Evolutionary conservation across 345 rosid genomes (phyloP).

Genomic region (Trapa incisa): DNA sequence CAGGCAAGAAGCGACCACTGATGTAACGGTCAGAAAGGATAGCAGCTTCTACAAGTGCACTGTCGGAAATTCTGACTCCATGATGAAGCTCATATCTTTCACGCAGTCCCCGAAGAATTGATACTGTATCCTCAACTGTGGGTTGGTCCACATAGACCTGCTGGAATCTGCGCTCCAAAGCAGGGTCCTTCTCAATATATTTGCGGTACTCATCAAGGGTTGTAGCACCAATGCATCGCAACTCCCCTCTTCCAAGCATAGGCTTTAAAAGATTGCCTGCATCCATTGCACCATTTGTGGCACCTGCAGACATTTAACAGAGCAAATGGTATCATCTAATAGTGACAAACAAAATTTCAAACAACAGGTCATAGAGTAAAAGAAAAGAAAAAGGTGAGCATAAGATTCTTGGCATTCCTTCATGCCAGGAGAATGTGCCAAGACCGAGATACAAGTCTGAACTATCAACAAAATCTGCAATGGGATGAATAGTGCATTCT

Average conservation of each 20-base stretch:
- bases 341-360: not conserved
- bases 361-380: not conserved
- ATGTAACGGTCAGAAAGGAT: conserved; percentile 93
- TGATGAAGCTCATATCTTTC: conserved; percentile 99
- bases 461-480: too few relatives aligned
- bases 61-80: conserved; percentile 92
- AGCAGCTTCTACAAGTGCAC: conserved; percentile 98
- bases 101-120: conserved; percentile 87
- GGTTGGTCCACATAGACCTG: conserved; percentile 99
- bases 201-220: conserved; percentile 92
- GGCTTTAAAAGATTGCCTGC: conserved; percentile 98
- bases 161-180: conserved; percentile 97
- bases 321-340: not conserved
- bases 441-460: not conserved
- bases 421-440: not conserved
- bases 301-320: conserved; percentile 44
- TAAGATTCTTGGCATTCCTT: not conserved
- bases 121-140: conserved; percentile 72
- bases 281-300: conserved; percentile 99
- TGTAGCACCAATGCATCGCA: conserved; percentile 95
- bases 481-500: not conserved
- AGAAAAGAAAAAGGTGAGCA: not conserved
- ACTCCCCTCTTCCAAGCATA: conserved; percentile 96
- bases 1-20: conserved; percentile 94
- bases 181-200: conserved; percentile 98